phyloP scores from a whole-genome alignment of 139 green algal genomes.

The Monoraphidium neglectum region DNA sequence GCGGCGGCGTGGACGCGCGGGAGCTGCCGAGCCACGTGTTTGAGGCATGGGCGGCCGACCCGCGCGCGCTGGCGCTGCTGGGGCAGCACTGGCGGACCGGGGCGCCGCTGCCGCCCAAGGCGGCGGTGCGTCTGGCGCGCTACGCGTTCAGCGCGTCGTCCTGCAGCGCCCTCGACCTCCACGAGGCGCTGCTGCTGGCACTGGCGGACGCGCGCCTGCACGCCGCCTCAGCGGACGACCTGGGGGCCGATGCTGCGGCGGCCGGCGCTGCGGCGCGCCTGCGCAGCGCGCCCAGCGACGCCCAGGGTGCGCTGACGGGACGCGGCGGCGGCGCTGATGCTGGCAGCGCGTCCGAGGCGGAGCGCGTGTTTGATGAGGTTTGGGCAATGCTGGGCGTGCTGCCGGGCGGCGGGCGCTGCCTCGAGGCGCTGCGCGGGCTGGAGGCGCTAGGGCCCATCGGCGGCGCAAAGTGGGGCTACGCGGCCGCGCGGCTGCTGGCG shows the following conservation, averaged over 20 bases:
- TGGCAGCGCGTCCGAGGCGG: background rate
- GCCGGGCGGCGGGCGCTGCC: background rate
- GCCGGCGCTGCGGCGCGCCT: background rate
- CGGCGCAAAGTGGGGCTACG: background rate
- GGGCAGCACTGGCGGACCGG: background rate
- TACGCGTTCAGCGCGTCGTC: background rate
- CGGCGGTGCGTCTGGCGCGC: background rate
- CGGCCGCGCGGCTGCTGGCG: background rate
- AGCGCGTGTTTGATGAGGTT: background rate
- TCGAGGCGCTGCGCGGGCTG: background rate
- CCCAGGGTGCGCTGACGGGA: no score
- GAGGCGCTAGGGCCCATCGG: background rate
- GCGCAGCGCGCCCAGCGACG: no score
- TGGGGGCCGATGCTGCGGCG: no score
- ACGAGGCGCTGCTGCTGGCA: background rate
- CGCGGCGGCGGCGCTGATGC: background rate
- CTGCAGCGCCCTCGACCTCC: background rate
- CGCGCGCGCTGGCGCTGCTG: conserved; percentile 1
- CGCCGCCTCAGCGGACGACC: no score
- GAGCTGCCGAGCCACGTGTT: background rate
- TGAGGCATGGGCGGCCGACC: background rate
- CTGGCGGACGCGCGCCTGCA: background rate
- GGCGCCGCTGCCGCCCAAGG: background rate
- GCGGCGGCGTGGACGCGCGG: background rate
- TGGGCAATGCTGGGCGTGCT: background rate